Evolutionary conservation across 176 grass and related monocot species (phyloP).

Genomic region (Coix lacrymajobi): DNA sequence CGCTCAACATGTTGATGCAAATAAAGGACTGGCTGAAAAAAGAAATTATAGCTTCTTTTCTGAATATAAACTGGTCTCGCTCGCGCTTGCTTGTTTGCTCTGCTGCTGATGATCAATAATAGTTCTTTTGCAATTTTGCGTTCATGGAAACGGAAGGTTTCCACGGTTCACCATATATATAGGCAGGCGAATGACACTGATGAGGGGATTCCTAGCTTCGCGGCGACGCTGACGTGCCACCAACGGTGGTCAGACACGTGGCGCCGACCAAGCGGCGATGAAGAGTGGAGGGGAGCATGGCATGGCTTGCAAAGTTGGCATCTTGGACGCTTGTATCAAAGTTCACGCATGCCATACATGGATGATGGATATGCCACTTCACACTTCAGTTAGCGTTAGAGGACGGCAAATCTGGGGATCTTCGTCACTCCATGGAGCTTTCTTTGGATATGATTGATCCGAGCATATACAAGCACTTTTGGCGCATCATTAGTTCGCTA

Average conservation of each 20-base stretch:
- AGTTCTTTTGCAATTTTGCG: too few species aligned
- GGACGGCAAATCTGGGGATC: background rate
- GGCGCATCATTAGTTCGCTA: background rate
- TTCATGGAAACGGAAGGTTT: background rate
- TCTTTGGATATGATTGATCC: background rate
- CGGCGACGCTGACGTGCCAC: background rate
- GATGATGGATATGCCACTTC: background rate
- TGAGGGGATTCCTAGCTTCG: slow-evolving; percentile 38
- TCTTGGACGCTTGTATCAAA: slow-evolving; percentile 1
- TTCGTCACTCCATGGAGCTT: background rate
- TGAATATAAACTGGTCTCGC: background rate
- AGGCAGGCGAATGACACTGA: background rate
- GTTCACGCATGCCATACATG: background rate
- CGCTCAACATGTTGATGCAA: slow-evolving; percentile 27
- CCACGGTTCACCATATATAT: slow-evolving; percentile 2
- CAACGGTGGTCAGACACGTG: background rate
- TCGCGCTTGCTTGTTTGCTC: background rate
- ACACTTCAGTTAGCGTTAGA: background rate
- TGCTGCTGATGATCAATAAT: background rate
- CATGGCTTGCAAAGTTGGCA: background rate
- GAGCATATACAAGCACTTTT: slow-evolving; percentile 11
- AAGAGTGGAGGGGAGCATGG: background rate
- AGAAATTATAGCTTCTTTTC: background rate
- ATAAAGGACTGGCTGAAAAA: background rate
- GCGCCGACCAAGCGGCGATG: slow-evolving; percentile 20